Evolutionary conservation across 2,329 filamentous ascomycete species (phyloP).

Genomic region (Apiospora pterosperma): DNA sequence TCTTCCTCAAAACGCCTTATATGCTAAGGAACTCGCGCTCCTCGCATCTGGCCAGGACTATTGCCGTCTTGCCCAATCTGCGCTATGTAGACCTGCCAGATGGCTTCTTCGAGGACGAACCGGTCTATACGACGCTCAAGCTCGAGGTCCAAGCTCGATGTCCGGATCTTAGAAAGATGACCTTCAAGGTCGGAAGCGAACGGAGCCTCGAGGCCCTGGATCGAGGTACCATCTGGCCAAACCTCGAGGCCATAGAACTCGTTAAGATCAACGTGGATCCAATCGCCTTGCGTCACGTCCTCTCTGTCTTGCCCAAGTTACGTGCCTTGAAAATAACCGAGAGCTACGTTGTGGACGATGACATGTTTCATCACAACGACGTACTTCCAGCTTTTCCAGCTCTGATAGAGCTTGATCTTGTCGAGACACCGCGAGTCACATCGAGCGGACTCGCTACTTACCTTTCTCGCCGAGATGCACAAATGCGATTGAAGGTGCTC

Average conservation of each 20-base stretch:
- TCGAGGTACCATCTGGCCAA: slow-evolving; percentile 62
- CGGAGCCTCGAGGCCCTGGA: slow-evolving; percentile 69
- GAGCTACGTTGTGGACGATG: slow-evolving; percentile 69
- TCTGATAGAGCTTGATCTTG: slow-evolving; percentile 69
- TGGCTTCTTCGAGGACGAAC: slow-evolving; percentile 80
- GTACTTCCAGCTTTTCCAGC: slow-evolving; percentile 71
- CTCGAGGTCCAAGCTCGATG: slow-evolving; percentile 84
- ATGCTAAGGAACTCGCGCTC: slow-evolving; percentile 90
- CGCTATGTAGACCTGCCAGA: slow-evolving; percentile 89
- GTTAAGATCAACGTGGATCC: slow-evolving; percentile 67
- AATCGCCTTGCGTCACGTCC: slow-evolving; percentile 64
- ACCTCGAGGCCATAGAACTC: slow-evolving; percentile 71
- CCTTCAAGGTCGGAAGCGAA: slow-evolving; percentile 75
- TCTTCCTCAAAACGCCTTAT: slow-evolving; percentile 85
- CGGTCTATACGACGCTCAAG: slow-evolving; percentile 69
- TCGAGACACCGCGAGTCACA: slow-evolving; percentile 69
- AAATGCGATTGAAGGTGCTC: slow-evolving; percentile 61
- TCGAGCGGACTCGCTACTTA: slow-evolving; percentile 67
- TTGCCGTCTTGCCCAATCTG: slow-evolving; percentile 80
- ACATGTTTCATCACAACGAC: slow-evolving; percentile 66
- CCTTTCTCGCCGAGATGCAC: slow-evolving; percentile 58
- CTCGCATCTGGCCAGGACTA: slow-evolving; percentile 77
- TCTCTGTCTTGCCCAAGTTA: slow-evolving; percentile 64
- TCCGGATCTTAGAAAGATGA: slow-evolving; percentile 84
- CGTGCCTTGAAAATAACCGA: slow-evolving; percentile 72